Conservation (phyloP, 2,329 filamentous ascomycete species). For the Harringtonia lauricola region DNA sequence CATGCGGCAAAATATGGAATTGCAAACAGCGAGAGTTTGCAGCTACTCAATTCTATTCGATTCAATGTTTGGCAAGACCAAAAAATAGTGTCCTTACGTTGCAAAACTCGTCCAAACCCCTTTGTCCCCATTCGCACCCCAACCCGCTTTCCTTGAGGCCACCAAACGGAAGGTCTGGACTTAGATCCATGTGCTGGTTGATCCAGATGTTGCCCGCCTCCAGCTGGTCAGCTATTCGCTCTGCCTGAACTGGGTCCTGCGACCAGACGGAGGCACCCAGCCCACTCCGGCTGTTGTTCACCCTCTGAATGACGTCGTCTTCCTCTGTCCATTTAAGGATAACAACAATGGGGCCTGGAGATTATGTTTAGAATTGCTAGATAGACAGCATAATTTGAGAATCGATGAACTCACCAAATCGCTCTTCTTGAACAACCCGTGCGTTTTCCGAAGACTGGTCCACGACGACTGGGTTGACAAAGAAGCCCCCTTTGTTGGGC, state of each 20-base stretch:
- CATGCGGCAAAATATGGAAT: too few species aligned
- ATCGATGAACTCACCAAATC: too few species aligned
- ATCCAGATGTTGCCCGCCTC: conserved; percentile 43
- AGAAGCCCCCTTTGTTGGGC: conserved; percentile 37
- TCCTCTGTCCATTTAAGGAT: conserved; percentile 30
- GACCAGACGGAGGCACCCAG: not conserved
- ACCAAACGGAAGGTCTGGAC: conserved; percentile 29
- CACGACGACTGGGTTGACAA: too few species aligned
- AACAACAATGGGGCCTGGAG: conserved; percentile 25
- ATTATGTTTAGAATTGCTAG: not conserved
- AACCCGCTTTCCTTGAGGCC: conserved; percentile 41
- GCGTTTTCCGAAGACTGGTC: too few species aligned
- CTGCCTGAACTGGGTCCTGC: conserved; percentile 28
- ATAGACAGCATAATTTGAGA: too few species aligned
- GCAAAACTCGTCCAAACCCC: too few species aligned
- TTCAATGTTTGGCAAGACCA: too few species aligned
- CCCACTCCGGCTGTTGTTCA: not conserved
- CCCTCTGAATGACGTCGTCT: not conserved
- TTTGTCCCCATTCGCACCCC: too few species aligned
- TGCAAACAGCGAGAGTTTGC: too few species aligned
- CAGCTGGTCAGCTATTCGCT: conserved; percentile 31
- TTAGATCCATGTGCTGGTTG: conserved; percentile 30
- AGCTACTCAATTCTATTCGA: too few species aligned
- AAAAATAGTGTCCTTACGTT: too few species aligned
- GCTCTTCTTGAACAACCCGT: conserved; percentile 46